These are phyloP conservation scores for Sherardia arvensis DNA, from an alignment of 257 asterid species.

Conservation along the genomic window DNA sequence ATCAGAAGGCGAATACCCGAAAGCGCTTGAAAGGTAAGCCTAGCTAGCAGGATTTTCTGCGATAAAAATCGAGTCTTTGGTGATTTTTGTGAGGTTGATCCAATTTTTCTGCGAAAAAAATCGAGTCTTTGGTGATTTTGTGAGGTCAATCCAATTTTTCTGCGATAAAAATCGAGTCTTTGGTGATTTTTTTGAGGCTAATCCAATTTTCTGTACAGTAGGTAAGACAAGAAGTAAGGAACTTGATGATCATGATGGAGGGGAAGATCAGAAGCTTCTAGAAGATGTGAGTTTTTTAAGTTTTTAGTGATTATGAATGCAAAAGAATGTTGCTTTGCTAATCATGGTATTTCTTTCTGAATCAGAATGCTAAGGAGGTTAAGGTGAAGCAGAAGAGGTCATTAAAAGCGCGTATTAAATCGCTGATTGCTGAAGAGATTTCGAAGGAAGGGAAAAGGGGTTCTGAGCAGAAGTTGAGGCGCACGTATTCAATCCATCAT, in stretches of 20 bases:
- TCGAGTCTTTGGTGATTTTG: background rate
- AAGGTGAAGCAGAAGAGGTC: constrained; percentile 37
- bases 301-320: background rate
- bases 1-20: constrained; percentile 21
- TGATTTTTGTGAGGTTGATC: background rate
- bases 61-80: background rate
- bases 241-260: constrained; percentile 11
- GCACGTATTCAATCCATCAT: constrained; percentile 63
- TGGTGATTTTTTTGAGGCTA: background rate
- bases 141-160: no score
- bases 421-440: constrained; percentile 33
- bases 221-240: constrained; percentile 21
- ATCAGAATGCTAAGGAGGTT: constrained; percentile 23
- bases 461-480: constrained; percentile 28
- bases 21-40: constrained; percentile 18
- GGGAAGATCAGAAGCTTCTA: constrained; percentile 31
- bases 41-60: background rate
- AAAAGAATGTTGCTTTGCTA: background rate
- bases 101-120: background rate
- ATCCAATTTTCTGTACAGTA: background rate
- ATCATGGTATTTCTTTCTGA: constrained; percentile 12
- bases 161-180: background rate
- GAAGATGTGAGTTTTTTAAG: constrained; percentile 44
- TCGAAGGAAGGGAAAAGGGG: constrained; percentile 20
- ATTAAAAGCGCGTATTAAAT: constrained; percentile 45